phyloP scores from a whole-genome alignment of 2,329 filamentous ascomycete species.

The Aureobasidium sp. region DNA sequence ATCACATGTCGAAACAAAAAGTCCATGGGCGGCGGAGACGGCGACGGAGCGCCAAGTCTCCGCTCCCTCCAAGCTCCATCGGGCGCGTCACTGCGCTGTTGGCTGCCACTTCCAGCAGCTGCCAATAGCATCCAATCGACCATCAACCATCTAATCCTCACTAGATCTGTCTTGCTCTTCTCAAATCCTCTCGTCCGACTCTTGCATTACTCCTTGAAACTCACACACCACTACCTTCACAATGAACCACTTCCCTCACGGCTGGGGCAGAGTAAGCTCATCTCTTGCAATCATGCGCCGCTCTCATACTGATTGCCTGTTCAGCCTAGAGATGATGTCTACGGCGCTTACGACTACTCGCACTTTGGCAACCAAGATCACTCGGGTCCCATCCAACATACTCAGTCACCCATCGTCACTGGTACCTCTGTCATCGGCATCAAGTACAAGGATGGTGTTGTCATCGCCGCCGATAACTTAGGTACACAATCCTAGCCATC shows the following conservation, averaged over 20 bases:
- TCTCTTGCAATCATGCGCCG: conserved; percentile 24
- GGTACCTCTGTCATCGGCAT: conserved; percentile 91
- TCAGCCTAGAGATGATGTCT: conserved; percentile 94
- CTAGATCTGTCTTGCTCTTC: neutral
- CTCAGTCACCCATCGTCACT: conserved; percentile 87
- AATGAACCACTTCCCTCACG: conserved; percentile 61
- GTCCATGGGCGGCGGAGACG: neutral
- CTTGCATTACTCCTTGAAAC: too few relatives aligned
- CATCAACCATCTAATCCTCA: conserved; percentile 2
- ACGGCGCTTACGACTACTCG: conserved; percentile 84
- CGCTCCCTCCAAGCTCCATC: neutral
- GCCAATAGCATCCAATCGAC: neutral
- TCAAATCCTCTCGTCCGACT: neutral
- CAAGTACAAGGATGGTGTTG: conserved; percentile 94
- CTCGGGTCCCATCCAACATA: conserved; percentile 66
- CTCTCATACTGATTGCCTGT: conserved; percentile 30
- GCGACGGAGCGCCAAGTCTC: neutral
- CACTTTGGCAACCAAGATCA: conserved; percentile 62
- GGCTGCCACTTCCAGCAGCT: neutral
- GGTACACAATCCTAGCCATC: conserved; percentile 46
- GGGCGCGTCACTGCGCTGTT: conserved; percentile 6
- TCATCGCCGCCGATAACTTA: conserved; percentile 94
- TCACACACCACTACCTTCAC: conserved; percentile 21
- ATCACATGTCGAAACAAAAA: conserved; percentile 13
- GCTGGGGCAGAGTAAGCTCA: conserved; percentile 56